Evolutionary conservation across 2,329 filamentous ascomycete genomes (phyloP).

Genomic region (Mollisiaceae sp.): DNA sequence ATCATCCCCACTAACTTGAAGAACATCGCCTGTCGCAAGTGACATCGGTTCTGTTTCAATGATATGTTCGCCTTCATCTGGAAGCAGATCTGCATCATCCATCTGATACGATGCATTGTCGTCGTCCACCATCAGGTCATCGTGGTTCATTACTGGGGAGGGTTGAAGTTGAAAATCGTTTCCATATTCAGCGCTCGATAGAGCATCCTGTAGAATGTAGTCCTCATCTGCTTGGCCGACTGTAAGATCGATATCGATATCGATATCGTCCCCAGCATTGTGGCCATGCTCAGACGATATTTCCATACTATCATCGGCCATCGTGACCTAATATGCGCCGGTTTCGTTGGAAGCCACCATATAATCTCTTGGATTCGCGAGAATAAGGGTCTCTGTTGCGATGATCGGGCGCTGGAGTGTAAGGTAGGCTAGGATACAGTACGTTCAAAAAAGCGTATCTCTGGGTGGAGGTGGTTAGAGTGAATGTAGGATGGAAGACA

Average conservation of each 20-base stretch:
- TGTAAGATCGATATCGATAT: constrained; percentile 62
- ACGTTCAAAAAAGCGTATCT: not conserved
- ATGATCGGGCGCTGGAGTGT: not conserved
- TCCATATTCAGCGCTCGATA: constrained; percentile 45
- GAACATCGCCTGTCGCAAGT: constrained; percentile 18
- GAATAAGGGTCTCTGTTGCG: not conserved
- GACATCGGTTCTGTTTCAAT: constrained; percentile 35
- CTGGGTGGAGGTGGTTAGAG: not conserved
- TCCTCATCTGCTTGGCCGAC: constrained; percentile 54
- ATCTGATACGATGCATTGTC: constrained; percentile 48
- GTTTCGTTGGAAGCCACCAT: not conserved
- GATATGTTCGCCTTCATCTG: constrained; percentile 34
- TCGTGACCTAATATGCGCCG: constrained; percentile 20
- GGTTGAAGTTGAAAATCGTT: constrained; percentile 43
- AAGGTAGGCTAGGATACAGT: no score
- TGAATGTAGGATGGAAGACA: not conserved
- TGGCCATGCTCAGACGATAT: constrained; percentile 54
- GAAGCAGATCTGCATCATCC: constrained; percentile 39
- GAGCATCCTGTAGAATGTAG: constrained; percentile 59
- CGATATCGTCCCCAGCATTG: constrained; percentile 47
- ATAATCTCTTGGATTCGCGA: not conserved
- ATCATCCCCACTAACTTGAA: not conserved
- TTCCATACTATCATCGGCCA: constrained; percentile 57
- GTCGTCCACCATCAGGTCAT: constrained; percentile 53
- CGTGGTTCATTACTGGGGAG: constrained; percentile 47